phyloP scores from a whole-genome alignment of 257 asterid species.

The Knoxia roxburghii region DNA sequence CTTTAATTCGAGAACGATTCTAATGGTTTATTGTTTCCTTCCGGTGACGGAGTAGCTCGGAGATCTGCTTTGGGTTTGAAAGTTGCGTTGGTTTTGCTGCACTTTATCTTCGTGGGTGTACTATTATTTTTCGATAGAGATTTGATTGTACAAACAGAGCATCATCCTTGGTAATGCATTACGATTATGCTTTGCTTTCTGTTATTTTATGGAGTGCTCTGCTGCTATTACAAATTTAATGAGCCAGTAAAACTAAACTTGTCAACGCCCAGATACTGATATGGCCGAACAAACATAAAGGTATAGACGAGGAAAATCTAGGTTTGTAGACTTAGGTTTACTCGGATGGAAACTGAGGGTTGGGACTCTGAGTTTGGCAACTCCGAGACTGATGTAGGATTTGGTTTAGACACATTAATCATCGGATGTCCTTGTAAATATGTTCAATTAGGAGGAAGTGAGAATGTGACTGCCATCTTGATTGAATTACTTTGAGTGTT shows the following conservation, averaged over 20 bases:
- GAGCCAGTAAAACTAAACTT: too few relatives aligned
- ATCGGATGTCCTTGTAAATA: neutral
- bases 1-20: neutral
- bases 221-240: neutral
- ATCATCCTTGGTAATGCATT: constrained; percentile 66
- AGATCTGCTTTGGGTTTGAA: constrained; percentile 71
- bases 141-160: constrained; percentile 54
- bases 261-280: neutral
- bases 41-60: constrained; percentile 41
- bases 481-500: neutral
- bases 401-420: neutral
- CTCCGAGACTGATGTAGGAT: neutral
- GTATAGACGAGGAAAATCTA: neutral
- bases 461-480: neutral
- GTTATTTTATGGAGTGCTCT: neutral
- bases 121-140: constrained; percentile 55
- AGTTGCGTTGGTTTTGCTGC: constrained; percentile 75
- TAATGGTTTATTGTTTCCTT: neutral
- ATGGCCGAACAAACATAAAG: neutral
- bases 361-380: neutral
- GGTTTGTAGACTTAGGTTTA: too few relatives aligned
- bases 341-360: too few relatives aligned
- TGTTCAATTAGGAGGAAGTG: neutral
- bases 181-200: neutral
- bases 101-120: constrained; percentile 56